A percentile compares a stretch with the other conserved stretches of the same genome.
Evolutionary conservation across 2,329 filamentous ascomycete species (phyloP).

Genomic region (Microdochium paspali): DNA sequence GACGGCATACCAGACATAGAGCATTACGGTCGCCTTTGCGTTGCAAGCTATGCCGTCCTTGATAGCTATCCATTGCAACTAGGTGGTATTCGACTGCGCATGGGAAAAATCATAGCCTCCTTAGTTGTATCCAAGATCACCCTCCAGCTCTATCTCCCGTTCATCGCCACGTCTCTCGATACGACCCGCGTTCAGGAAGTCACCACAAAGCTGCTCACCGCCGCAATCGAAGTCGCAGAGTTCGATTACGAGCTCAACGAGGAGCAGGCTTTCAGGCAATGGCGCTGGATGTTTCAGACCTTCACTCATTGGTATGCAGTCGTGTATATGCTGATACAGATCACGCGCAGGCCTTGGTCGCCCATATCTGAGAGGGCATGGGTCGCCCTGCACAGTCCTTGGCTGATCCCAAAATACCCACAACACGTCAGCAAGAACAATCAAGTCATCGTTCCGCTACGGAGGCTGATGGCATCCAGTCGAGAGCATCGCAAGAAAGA

Average conservation of each 20-base stretch:
- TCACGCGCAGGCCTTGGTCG: slow-evolving; percentile 18
- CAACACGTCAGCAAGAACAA: slow-evolving; percentile 19
- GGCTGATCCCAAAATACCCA: slow-evolving; percentile 14
- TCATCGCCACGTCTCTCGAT: slow-evolving; percentile 51
- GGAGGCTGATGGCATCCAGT: slow-evolving; percentile 27
- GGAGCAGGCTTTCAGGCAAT: slow-evolving; percentile 38
- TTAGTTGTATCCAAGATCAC: slow-evolving; percentile 72
- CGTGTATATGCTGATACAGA: slow-evolving; percentile 37
- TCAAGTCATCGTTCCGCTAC: slow-evolving; percentile 27
- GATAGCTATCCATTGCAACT: slow-evolving; percentile 12
- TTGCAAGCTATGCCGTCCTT: slow-evolving; percentile 17
- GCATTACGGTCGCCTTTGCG: slow-evolving; percentile 23
- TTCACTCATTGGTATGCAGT: slow-evolving; percentile 43
- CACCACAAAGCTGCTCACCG: slow-evolving; percentile 60
- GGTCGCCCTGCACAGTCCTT: slow-evolving; percentile 15
- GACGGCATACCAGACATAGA: slow-evolving; percentile 21
- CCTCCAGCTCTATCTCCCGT: slow-evolving; percentile 66
- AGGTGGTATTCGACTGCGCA: slow-evolving; percentile 25
- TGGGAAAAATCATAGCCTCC: slow-evolving; percentile 47
- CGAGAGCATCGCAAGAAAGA: slow-evolving; percentile 25
- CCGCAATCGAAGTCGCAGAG: slow-evolving; percentile 67
- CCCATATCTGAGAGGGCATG: slow-evolving; percentile 16
- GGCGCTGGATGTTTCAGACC: slow-evolving; percentile 39
- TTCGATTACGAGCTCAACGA: slow-evolving; percentile 57
- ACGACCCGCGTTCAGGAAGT: slow-evolving; percentile 49